Evolutionary conservation across 495 filamentous ascomycete species (phyloP), one percentile per base, ranked within the genome.

Genomic region (Talaromyces thailandensis): DNA sequence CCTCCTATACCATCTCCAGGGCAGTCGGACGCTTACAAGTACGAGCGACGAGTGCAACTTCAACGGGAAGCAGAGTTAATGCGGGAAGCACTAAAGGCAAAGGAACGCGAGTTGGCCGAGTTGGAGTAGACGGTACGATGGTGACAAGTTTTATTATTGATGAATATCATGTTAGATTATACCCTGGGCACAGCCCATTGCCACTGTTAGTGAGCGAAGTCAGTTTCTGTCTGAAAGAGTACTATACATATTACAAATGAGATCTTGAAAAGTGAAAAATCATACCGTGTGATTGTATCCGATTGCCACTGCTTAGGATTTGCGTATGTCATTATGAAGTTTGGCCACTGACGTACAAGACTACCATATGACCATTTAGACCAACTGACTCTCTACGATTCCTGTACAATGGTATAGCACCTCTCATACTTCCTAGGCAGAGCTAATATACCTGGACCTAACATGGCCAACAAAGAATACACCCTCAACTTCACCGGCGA

Each of bases 61-160:
- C 82, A 88, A 68, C 79, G 85, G 3, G 91, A 96, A 72, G 83
- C 87, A 0, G 88, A 93, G 68, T 76, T 79, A 61, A 93, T 95
- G 83, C 82, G 89, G 31, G 85, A 89, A 67, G 76, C 87, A 68
- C 74, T 96, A 37, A 80, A 82, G 21, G 85, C 84, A 24, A 93
- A 91, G 69, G 90, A 96, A 72, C 81, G 86, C 58, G 91, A 95
- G 62, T 71, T 95, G 62, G 88, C 88, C 26, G 88, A 88, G 66
- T 71, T 92, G 65, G 80, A 73, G 56, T 70, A 72, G 29, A 70
- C 66, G 61, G 63, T 63, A 32, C 26, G 28, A 53, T 2, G 7
- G 14, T 37, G 11, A 62, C 50, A 28, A 55, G 37, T 45, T 45
- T 56, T 28, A 29, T 59, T 26, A 24, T n/a, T 58, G 21, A 40